Base-by-base conservation (phyloP, 2,329 filamentous ascomycete genomes). In the Colletotrichum tabaci region DNA sequence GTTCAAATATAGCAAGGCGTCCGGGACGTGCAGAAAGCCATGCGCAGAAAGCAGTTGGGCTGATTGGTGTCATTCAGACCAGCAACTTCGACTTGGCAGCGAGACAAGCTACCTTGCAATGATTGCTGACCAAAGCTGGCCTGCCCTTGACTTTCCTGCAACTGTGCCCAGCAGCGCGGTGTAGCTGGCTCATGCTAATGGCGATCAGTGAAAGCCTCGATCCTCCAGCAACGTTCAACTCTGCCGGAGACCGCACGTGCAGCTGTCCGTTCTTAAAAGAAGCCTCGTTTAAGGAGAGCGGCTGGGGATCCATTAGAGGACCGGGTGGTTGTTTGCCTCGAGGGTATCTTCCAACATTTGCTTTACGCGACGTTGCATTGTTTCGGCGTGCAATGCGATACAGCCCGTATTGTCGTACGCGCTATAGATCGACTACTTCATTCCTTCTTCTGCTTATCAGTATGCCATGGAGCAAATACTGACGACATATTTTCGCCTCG, bases 391-490 rank as follows among this genome's bases (percentile, higher is more conserved):
- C 44, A 46, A 40, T 26, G 35, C 49, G 15, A 35, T 18, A 16
- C 35, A 30, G 38, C 35, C n/a, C n/a, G 44, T 46, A 35, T 58
- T 26, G 53, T 69, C 38, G 44, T 58, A 66, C 42, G 61, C 26
- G 18, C 8, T 10, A 58, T 15, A 21, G 21, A 26, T 4, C n/a
- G 21, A 4, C 6, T 10, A n/a, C 2, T 4, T 1, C 42, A 30
- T 23, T 2, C 10, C 10, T n/a, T 55, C 15, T n/a, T 55, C 15
- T 18, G 3, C 30, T 65, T 46, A 15, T 38, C 23, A 35, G 1
- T 1, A n/a, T 9, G 13, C 30, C 9, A n/a, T 9, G 21, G 2
- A 5, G 13, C 6, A 53, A 1, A 50, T 5, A 1, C 13, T 23
- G 23, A 4, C 44, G 21, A n/a, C n/a, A 23, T 38, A 7, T 16